Evolutionary conservation across 805 yeast species (phyloP).

Genomic region (Ogataea haglerorum): DNA sequence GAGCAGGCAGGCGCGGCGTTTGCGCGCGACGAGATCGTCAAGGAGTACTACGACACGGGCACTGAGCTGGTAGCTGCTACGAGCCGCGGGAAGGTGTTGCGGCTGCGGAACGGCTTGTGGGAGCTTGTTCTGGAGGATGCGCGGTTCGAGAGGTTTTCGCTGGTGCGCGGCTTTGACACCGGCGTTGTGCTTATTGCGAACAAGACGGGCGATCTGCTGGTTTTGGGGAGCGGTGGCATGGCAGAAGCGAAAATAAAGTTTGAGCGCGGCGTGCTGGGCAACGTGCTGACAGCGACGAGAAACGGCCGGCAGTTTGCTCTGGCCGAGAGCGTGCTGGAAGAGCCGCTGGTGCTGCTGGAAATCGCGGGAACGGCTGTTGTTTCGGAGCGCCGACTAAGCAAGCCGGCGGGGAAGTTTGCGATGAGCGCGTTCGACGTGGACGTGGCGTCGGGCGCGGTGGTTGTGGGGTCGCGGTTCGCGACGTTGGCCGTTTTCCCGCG

Average conservation of each 20-base stretch:
- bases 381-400: slow-evolving; percentile 12
- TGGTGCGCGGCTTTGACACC: slow-evolving; percentile 25
- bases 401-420: slow-evolving; percentile 41
- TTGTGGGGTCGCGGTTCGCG: slow-evolving; percentile 73
- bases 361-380: slow-evolving; percentile 26
- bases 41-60: slow-evolving; percentile 51
- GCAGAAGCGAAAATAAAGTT: slow-evolving; percentile 29
- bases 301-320: slow-evolving; percentile 37
- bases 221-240: slow-evolving; percentile 23
- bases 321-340: slow-evolving; percentile 64
- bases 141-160: slow-evolving; percentile 26
- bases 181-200: slow-evolving; percentile 28
- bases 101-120: slow-evolving; percentile 32
- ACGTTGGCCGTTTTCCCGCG: slow-evolving; percentile 41
- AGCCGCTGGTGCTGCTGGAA: slow-evolving; percentile 45
- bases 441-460: slow-evolving; percentile 36
- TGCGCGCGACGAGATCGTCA: slow-evolving; percentile 52
- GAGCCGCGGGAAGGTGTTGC: slow-evolving; percentile 53
- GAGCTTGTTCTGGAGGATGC: slow-evolving; percentile 24
- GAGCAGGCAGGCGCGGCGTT: slow-evolving; percentile 27
- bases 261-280: slow-evolving; percentile 37
- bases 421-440: slow-evolving; percentile 55
- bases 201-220: slow-evolving; percentile 40
- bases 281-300: slow-evolving; percentile 38
- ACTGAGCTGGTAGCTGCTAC: slow-evolving; percentile 52